phyloP scores from a whole-genome alignment of 176 grass and related monocot species.

The Avena insularis region DNA sequence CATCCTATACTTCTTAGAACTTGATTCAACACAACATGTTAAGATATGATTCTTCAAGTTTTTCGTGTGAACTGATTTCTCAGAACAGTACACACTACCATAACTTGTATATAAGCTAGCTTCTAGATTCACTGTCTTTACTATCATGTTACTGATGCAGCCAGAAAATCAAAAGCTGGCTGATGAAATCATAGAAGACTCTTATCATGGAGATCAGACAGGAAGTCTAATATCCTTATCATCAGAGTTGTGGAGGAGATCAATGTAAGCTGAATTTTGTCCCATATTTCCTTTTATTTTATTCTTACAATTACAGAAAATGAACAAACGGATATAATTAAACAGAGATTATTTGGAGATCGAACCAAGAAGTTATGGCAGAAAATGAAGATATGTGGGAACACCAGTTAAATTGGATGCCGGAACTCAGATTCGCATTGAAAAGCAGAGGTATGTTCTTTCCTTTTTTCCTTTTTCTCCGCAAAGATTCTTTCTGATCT shows the following conservation, averaged over 20 bases:
- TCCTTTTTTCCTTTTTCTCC: background rate
- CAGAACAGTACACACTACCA: background rate
- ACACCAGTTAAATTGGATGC: conserved; percentile 63
- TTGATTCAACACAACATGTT: background rate
- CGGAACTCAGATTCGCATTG: conserved; percentile 50
- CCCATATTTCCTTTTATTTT: background rate
- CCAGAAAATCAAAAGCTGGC: conserved; percentile 35
- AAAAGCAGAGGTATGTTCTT: conserved; percentile 59
- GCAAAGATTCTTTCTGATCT: background rate
- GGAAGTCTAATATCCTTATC: conserved; percentile 33
- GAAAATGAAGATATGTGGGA: conserved; percentile 40
- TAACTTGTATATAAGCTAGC: background rate
- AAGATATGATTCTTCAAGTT: background rate
- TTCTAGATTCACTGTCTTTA: background rate
- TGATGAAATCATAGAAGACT: conserved; percentile 44
- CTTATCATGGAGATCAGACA: conserved; percentile 32
- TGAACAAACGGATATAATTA: background rate
- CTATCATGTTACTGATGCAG: conserved; percentile 27
- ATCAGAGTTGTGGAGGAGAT: conserved; percentile 60
- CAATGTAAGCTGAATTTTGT: conserved; percentile 40
- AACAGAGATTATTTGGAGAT: conserved; percentile 47
- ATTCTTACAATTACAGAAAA: background rate
- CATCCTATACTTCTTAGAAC: background rate
- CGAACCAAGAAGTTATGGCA: conserved; percentile 44
- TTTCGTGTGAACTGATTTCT: background rate